Conservation (phyloP, 2,329 filamentous ascomycete species). For the Neonectria coccinea region DNA sequence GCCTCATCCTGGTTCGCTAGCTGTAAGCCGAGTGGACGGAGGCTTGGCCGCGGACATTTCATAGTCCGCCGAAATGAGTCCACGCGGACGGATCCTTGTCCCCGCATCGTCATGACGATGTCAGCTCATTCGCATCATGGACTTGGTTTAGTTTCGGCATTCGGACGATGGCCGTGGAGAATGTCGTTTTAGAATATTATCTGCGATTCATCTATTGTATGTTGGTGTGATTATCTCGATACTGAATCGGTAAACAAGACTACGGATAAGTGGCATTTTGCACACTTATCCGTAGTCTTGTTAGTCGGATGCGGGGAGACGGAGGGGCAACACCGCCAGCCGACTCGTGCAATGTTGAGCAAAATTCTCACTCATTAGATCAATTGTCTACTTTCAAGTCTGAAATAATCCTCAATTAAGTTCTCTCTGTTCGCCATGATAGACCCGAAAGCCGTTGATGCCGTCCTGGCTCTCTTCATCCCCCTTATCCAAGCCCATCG, state of each 20-base stretch:
- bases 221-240: background rate
- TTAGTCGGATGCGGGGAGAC: constrained; percentile 14
- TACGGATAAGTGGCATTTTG: background rate
- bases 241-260: no score
- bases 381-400: background rate
- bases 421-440: constrained; percentile 32
- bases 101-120: background rate
- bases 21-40: constrained; percentile 25
- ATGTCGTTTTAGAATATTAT: background rate
- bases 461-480: constrained; percentile 35
- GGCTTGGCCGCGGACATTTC: constrained; percentile 31
- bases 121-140: constrained; percentile 12
- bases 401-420: background rate
- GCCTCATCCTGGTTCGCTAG: constrained; percentile 5
- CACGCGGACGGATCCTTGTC: constrained; percentile 6
- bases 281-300: background rate
- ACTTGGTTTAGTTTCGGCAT: background rate
- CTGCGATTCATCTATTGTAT: background rate
- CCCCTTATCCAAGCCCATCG: constrained; percentile 33
- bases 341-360: background rate
- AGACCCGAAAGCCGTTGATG: constrained; percentile 35
- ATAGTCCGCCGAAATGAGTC: constrained; percentile 20
- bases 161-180: background rate
- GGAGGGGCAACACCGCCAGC: constrained; percentile 1
- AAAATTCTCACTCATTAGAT: background rate